Evolutionary conservation across 148 eudicot species (phyloP).

Genomic region (Fallopia convolvulus): DNA sequence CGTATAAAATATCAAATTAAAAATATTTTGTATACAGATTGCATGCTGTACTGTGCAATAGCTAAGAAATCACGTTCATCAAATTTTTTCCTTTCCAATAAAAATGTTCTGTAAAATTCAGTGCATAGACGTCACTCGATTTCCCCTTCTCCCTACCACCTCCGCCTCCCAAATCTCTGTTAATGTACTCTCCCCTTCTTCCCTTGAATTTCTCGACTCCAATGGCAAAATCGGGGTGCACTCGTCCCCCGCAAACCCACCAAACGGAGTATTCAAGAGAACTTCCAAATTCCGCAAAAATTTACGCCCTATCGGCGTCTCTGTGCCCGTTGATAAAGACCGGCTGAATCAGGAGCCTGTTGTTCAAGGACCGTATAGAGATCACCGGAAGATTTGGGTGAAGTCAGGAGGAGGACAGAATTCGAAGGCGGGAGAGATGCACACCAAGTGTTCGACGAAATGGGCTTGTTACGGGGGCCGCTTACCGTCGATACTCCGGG

Average conservation of each 20-base stretch:
- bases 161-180: slow-evolving; percentile 22
- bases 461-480: no score
- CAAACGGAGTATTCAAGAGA: slow-evolving; percentile 20
- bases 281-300: slow-evolving; percentile 19
- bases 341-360: slow-evolving; percentile 19
- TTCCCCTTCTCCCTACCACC: slow-evolving; percentile 25
- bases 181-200: slow-evolving; percentile 26
- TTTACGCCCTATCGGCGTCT: slow-evolving; percentile 16
- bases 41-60: no score
- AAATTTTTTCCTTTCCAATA: background rate
- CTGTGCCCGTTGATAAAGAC: slow-evolving; percentile 15
- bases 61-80: background rate
- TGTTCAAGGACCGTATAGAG: no score
- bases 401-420: no score
- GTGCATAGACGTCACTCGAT: slow-evolving; percentile 35
- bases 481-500: no score
- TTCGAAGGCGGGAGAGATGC: no score
- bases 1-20: no score
- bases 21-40: no score
- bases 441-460: no score
- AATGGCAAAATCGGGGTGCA: slow-evolving; percentile 22
- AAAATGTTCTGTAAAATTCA: slow-evolving; percentile 45
- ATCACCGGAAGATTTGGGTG: no score
- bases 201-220: slow-evolving; percentile 24
- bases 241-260: slow-evolving; percentile 17